Conservation (phyloP, 1,284 basidiomycete genomes). For the Xerocomus amazonicus region DNA sequence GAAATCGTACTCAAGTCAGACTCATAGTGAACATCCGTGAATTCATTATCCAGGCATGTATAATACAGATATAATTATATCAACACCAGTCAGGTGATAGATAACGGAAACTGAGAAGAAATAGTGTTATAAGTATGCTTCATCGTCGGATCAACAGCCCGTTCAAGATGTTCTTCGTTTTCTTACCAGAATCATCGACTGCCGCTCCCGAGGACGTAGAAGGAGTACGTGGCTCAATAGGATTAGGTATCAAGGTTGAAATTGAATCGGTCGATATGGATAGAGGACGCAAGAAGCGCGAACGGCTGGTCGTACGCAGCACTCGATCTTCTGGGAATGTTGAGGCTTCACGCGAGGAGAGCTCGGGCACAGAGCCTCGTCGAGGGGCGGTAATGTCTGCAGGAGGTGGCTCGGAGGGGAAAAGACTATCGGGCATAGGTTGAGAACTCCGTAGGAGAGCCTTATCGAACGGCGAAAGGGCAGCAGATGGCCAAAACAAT, state of each 20-base stretch:
- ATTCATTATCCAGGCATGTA: slow-evolving; percentile 14
- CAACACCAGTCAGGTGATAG: slow-evolving; percentile 4
- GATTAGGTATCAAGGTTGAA: slow-evolving; percentile 18
- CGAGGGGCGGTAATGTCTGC: slow-evolving; percentile 15
- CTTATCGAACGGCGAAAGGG: slow-evolving; percentile 10
- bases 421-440: slow-evolving; percentile 1
- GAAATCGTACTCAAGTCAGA: slow-evolving; percentile 50
- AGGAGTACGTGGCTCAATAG: slow-evolving; percentile 12
- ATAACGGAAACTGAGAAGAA: not conserved
- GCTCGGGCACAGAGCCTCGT: slow-evolving; percentile 32
- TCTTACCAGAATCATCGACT: slow-evolving; percentile 28
- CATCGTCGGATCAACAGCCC: slow-evolving; percentile 33
- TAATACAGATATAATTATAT: slow-evolving; percentile 31
- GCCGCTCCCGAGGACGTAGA: slow-evolving; percentile 2
- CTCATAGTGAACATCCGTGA: slow-evolving; percentile 9
- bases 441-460: not conserved
- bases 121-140: not conserved
- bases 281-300: slow-evolving; percentile 30
- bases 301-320: slow-evolving; percentile 13
- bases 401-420: slow-evolving; percentile 1
- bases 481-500: slow-evolving; percentile 15
- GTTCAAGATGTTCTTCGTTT: slow-evolving; percentile 27
- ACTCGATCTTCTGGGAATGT: slow-evolving; percentile 20
- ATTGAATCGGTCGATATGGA: slow-evolving; percentile 33
- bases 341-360: slow-evolving; percentile 12